These are phyloP conservation scores for Schizothecium vesticola DNA, from an alignment of 495 filamentous ascomycete species.

Conservation along the genomic window DNA sequence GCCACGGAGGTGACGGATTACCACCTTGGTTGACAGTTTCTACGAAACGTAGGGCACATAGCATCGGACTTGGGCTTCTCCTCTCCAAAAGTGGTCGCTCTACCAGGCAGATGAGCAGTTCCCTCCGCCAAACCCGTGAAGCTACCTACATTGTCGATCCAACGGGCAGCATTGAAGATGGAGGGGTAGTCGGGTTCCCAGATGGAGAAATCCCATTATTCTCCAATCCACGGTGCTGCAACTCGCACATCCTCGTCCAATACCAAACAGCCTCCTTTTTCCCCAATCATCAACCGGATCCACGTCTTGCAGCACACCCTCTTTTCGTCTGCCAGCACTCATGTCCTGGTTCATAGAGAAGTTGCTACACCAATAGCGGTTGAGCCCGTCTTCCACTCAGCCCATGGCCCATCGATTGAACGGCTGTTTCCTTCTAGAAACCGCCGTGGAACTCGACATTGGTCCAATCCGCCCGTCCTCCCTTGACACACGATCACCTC, in stretches of 20 bases:
- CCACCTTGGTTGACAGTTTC: neutral
- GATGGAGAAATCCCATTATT: neutral
- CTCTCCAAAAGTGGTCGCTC: neutral
- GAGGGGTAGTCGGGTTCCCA: neutral
- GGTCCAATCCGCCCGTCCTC: neutral
- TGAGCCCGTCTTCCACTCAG: neutral
- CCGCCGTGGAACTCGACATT: neutral
- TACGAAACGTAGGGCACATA: neutral
- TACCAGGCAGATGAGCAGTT: neutral
- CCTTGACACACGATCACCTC: neutral
- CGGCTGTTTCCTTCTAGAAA: neutral
- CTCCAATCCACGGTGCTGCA: neutral
- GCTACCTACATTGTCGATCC: neutral
- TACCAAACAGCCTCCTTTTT: neutral
- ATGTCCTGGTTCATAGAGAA: neutral
- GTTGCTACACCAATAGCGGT: neutral
- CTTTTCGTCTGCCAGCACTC: neutral
- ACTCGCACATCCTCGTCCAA: neutral
- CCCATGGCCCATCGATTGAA: neutral
- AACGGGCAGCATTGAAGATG: neutral
- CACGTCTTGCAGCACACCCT: neutral
- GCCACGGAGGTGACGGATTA: neutral
- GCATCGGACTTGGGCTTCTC: neutral
- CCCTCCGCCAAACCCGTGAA: neutral
- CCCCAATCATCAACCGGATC: neutral